phyloP scores from a whole-genome alignment of 257 asterid genomes.

The Rehmannia glutinosa region DNA sequence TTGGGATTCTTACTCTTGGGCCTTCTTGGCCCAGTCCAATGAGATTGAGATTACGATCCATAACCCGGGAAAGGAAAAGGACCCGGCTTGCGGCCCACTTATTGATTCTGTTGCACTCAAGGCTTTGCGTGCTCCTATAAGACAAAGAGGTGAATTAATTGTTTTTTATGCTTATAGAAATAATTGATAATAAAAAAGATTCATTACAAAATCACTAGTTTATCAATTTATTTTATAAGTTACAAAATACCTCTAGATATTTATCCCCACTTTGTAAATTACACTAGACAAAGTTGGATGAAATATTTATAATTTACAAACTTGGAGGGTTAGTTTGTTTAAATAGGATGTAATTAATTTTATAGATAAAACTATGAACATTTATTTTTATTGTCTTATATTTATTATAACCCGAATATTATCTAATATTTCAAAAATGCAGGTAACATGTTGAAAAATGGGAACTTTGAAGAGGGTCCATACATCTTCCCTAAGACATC shows the following conservation, averaged over 20 bases:
- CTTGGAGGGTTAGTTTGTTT: too few species aligned
- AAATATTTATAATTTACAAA: too few species aligned
- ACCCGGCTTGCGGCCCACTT: constrained; percentile 59
- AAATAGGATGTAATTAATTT: not conserved
- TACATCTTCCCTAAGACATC: constrained; percentile 57
- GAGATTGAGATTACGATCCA: constrained; percentile 34
- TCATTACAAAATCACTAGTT: too few species aligned
- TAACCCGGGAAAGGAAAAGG: constrained; percentile 40
- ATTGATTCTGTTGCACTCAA: constrained; percentile 71
- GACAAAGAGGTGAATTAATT: constrained; percentile 36
- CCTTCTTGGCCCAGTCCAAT: constrained; percentile 30
- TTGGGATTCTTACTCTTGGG: constrained; percentile 50
- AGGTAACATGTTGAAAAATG: constrained; percentile 83
- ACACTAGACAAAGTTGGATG: too few species aligned
- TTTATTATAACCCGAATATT: not conserved
- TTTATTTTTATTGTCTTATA: not conserved
- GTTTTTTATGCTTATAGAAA: too few species aligned
- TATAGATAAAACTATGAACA: not conserved
- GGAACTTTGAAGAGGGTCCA: constrained; percentile 85
- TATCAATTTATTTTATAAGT: too few species aligned
- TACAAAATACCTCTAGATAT: too few species aligned
- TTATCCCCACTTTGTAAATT: too few species aligned
- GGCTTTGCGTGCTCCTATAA: constrained; percentile 41
- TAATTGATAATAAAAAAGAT: too few species aligned
- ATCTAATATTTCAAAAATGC: not conserved